Base-by-base conservation (phyloP, 768 basidiomycete species). In the Termitomyces sp. region DNA sequence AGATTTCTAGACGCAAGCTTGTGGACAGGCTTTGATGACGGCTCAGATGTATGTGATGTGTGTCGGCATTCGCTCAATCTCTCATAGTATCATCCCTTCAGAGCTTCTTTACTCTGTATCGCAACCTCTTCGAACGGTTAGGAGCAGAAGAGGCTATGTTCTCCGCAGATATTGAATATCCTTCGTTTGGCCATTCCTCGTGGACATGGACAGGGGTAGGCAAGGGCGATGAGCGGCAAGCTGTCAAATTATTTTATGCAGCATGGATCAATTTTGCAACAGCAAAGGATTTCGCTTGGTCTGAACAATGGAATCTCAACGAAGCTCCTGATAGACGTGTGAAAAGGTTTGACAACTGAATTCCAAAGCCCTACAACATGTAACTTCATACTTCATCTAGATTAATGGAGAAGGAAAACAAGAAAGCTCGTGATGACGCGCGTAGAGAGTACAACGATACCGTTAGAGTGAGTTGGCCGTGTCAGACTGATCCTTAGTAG, bases 401-500 rank as follows among this genome's bases (percentile, higher is more conserved):
- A 64, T 67, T 93, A 46, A 95, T 98, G 90, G 97, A 98, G 69
- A 92, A 87, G 65, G 97, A 98, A 63, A 98, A 99, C 72, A 93
- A 91, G 72, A 95, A 95, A 68, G 85, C 86, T 3, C 82, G 95
- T 14, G 93, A 97, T 30, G 89, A 93, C 39, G 89, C 89, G 6
- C 82, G 89, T 39, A 83, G 84, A 67, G 95, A 98, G 59, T 98
- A 96, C 72, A 98, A 94, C 66, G 95, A 98, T 40, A 88, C 88
- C 5, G 80, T 99, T 30, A 78, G 89, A 67, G 95, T 95, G 64
- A 56, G 87, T 43, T n/a, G 71, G 4, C 4, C n/a, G 33, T 53
- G 37, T 13, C 33, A n/a, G 62, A 36, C 24, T 24, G 22, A 47
- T 52, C 5, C 30, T 40, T 43, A 58, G 33, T 55, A 4, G 43